phyloP scores from a whole-genome alignment of 2,329 filamentous ascomycete genomes.

The Aspergillus luchuensis region DNA sequence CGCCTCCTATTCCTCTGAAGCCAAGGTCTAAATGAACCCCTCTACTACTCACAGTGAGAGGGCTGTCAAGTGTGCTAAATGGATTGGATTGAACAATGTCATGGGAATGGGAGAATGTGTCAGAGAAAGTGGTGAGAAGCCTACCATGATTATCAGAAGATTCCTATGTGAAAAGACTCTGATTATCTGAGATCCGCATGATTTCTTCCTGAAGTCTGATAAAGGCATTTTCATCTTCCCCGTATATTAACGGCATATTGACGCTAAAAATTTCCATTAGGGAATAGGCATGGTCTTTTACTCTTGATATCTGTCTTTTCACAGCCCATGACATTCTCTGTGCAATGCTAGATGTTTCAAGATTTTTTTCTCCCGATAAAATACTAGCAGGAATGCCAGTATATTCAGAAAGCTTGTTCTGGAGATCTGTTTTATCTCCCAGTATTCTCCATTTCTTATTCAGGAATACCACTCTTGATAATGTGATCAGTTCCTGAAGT shows the following conservation, averaged over 20 bases:
- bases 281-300: neutral
- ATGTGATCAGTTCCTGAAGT: neutral
- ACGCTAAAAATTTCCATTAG: neutral
- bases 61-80: too few relatives aligned
- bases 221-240: neutral
- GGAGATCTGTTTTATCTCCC: too few relatives aligned
- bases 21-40: too few relatives aligned
- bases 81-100: too few relatives aligned
- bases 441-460: neutral
- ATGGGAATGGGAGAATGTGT: too few relatives aligned
- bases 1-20: too few relatives aligned
- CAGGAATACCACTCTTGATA: neutral
- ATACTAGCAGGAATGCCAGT: neutral
- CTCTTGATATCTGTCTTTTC: neutral
- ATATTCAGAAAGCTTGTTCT: too few relatives aligned
- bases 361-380: neutral
- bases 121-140: too few relatives aligned
- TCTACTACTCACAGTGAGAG: too few relatives aligned
- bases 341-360: neutral
- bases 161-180: neutral
- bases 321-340: constrained; percentile 7
- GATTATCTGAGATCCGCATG: neutral
- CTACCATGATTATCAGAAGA: too few relatives aligned
- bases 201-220: constrained; percentile 4
- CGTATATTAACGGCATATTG: constrained; percentile 3